These are phyloP conservation scores for Alternaria incomplexa DNA, from an alignment of 2,329 filamentous ascomycete genomes.

Conservation along the genomic window DNA sequence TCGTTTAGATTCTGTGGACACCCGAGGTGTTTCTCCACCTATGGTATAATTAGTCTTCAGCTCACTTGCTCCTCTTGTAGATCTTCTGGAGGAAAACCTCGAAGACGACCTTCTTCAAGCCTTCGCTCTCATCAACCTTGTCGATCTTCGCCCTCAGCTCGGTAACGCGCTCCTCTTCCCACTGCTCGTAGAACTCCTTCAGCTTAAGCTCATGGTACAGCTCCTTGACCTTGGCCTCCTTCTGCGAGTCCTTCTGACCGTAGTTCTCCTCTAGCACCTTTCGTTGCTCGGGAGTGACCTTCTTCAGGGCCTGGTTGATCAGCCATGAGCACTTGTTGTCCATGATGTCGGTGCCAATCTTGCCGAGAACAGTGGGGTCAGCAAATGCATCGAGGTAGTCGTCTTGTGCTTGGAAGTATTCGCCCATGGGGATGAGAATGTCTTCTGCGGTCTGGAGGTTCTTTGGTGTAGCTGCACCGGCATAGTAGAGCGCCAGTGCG, in stretches of 20 bases:
- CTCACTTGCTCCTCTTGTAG: conserved; percentile 94
- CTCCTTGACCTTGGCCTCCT: conserved; percentile 86
- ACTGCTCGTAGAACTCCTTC: conserved; percentile 81
- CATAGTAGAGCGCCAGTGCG: conserved; percentile 84
- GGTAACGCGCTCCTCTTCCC: conserved; percentile 85
- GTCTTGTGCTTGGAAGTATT: conserved; percentile 99
- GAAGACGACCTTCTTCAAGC: conserved; percentile 89
- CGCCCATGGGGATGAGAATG: conserved; percentile 94
- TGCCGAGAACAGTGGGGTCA: conserved; percentile 89
- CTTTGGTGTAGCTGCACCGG: conserved; percentile 81
- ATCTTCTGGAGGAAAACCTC: conserved; percentile 93
- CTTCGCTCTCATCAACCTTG: conserved; percentile 81
- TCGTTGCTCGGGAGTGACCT: conserved; percentile 83
- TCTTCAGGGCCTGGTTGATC: conserved; percentile 88
- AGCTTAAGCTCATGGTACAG: conserved; percentile 86
- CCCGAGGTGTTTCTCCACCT: background rate
- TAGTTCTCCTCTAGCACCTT: conserved; percentile 90
- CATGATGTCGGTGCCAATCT: conserved; percentile 98
- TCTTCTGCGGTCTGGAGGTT: conserved; percentile 90
- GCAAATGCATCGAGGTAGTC: conserved; percentile 99
- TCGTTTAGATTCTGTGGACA: background rate
- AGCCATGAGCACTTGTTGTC: conserved; percentile 99
- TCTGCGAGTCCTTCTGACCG: conserved; percentile 83
- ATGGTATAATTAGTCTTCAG: background rate
- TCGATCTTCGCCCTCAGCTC: conserved; percentile 79